Evolutionary conservation across 1,139 yeast genomes (phyloP).

Genomic region (Pichia sp.): DNA sequence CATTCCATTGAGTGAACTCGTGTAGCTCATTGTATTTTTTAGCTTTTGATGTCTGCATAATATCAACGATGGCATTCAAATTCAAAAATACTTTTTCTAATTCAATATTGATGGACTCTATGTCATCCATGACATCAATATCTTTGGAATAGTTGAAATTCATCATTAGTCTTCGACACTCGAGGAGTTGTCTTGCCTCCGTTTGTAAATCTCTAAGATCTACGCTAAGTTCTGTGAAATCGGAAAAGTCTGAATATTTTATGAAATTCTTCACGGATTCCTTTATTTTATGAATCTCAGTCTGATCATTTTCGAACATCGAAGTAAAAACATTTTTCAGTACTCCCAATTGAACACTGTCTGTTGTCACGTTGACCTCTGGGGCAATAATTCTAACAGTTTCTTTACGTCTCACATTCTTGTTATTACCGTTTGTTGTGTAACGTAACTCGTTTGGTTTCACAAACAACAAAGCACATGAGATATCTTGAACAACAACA

Average conservation of each 20-base stretch:
- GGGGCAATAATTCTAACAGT: conserved; percentile 46
- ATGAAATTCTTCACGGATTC: conserved; percentile 64
- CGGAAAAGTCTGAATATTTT: conserved; percentile 68
- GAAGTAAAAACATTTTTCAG: conserved; percentile 62
- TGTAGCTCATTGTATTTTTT: conserved; percentile 38
- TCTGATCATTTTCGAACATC: conserved; percentile 58
- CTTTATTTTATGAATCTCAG: conserved; percentile 44
- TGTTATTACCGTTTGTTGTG: conserved; percentile 16
- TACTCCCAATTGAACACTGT: conserved; percentile 67
- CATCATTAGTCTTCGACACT: conserved; percentile 32
- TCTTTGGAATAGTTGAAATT: conserved; percentile 28
- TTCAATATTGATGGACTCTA: conserved; percentile 49
- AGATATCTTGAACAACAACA: conserved; percentile 58
- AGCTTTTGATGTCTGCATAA: conserved; percentile 35
- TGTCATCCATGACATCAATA: conserved; percentile 24
- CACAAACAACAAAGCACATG: conserved; percentile 58
- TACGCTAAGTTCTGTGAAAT: conserved; percentile 51
- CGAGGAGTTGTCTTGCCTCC: conserved; percentile 42
- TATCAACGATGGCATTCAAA: conserved; percentile 60
- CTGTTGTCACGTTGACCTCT: conserved; percentile 62
- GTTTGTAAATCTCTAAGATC: conserved; percentile 54
- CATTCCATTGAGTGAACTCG: conserved; percentile 35
- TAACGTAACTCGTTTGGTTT: conserved; percentile 64
- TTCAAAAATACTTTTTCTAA: conserved; percentile 53
- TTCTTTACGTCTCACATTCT: conserved; percentile 19